These are phyloP conservation scores for Fusarium hostae DNA, from an alignment of 2,329 filamentous ascomycete species.

Conservation along the genomic window DNA sequence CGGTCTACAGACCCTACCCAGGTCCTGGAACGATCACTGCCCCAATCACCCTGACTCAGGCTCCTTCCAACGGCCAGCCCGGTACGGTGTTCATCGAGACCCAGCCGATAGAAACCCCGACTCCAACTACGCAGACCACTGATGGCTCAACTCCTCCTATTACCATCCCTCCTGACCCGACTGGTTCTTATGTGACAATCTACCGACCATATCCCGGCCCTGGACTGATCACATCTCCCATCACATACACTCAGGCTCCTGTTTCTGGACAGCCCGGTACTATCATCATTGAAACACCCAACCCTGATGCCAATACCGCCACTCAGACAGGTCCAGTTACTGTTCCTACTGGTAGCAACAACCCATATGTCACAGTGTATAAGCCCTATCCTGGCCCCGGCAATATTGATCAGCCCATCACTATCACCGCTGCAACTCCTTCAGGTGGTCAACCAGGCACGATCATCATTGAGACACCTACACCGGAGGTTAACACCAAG, in stretches of 20 bases:
- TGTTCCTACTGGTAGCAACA: constrained; percentile 13
- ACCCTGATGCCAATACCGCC: constrained; percentile 17
- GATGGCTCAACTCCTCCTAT: background rate
- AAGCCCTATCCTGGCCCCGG: constrained; percentile 30
- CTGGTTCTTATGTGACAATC: constrained; percentile 29
- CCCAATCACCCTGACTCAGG: constrained; percentile 30
- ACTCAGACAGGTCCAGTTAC: constrained; percentile 21
- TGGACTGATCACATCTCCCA: constrained; percentile 15
- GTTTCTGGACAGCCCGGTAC: constrained; percentile 25
- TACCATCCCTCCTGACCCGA: constrained; percentile 23
- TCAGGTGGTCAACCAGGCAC: constrained; percentile 26
- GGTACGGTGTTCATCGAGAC: constrained; percentile 35
- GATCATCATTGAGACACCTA: constrained; percentile 33
- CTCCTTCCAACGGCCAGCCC: constrained; percentile 29
- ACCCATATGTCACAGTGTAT: constrained; percentile 32
- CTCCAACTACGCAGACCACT: background rate
- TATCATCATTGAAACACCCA: constrained; percentile 32
- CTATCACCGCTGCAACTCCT: constrained; percentile 25
- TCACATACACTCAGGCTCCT: constrained; percentile 27
- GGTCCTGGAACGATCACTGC: constrained; percentile 29
- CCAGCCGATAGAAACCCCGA: constrained; percentile 5
- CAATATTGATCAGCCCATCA: constrained; percentile 28
- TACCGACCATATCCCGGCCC: constrained; percentile 28
- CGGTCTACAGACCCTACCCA: constrained; percentile 31
- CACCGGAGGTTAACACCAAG: constrained; percentile 21